Evolutionary conservation across 352 stramenopile species (phyloP).

Genomic region (Stramenopiles sp.): DNA sequence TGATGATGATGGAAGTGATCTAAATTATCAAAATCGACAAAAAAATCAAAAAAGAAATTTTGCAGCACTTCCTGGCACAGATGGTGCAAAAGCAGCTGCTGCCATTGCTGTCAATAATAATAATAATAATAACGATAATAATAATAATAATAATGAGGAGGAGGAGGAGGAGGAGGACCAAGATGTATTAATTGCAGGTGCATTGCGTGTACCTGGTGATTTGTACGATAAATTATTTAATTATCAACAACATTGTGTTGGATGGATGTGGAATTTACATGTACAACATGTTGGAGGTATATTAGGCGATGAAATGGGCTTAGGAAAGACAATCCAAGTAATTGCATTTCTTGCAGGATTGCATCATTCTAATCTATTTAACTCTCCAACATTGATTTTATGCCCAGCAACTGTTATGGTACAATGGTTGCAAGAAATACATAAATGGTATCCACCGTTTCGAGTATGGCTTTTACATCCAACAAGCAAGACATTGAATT

Average conservation of each 20-base stretch:
- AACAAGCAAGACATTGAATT: background rate
- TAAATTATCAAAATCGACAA: no score
- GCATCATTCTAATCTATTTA: no score
- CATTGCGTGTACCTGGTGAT: no score
- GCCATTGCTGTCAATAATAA: no score
- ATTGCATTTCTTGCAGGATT: slow-evolving; percentile 38
- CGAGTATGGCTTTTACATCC: background rate
- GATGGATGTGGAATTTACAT: background rate
- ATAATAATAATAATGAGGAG: no score
- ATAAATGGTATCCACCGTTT: slow-evolving; percentile 46
- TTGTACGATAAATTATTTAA: background rate
- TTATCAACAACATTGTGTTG: background rate
- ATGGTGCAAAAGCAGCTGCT: no score
- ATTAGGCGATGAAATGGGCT: slow-evolving; percentile 62
- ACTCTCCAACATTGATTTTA: slow-evolving; percentile 77
- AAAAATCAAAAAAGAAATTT: no score
- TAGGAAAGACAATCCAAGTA: slow-evolving; percentile 64
- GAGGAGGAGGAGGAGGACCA: no score
- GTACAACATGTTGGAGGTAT: slow-evolving; percentile 18
- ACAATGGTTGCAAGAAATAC: slow-evolving; percentile 83
- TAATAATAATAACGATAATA: no score
- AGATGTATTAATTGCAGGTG: no score
- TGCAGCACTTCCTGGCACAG: no score
- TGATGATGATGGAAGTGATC: no score
- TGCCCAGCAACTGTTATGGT: slow-evolving; percentile 80